Evolutionary conservation across 2,329 filamentous ascomycete genomes (phyloP).

Genomic region (Botrytis paeoniae): DNA sequence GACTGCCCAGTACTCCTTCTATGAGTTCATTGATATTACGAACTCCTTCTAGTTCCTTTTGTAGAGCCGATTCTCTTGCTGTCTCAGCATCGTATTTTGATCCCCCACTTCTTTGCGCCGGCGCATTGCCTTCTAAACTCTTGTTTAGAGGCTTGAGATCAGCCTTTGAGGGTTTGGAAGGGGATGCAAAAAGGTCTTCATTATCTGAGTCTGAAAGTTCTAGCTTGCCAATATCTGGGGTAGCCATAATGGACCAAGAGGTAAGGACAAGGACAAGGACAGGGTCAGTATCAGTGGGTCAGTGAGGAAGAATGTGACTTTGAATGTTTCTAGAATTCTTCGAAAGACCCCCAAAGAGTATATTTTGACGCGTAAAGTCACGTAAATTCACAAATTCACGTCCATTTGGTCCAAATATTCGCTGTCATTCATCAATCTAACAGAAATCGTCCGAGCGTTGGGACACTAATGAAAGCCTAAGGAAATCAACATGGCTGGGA

Average conservation of each 20-base stretch:
- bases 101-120: constrained; percentile 41
- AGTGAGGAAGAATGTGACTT: neutral
- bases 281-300: neutral
- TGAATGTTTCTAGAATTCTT: constrained; percentile 2
- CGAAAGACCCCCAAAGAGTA: neutral
- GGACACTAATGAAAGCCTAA: constrained; percentile 7
- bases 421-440: neutral
- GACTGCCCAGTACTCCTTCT: constrained; percentile 69
- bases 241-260: constrained; percentile 33
- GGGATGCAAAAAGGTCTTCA: constrained; percentile 58
- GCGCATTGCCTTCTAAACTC: constrained; percentile 30
- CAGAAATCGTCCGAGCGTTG: constrained; percentile 4
- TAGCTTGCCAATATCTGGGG: constrained; percentile 50
- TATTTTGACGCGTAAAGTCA: constrained; percentile 10
- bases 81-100: constrained; percentile 61
- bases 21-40: constrained; percentile 85
- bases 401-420: neutral
- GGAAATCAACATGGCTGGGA: constrained; percentile 21
- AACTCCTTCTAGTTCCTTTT: constrained; percentile 77
- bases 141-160: constrained; percentile 24
- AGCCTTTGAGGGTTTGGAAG: constrained; percentile 42
- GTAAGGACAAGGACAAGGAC: neutral
- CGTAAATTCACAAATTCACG: neutral
- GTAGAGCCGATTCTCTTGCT: constrained; percentile 69
- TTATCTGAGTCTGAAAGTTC: constrained; percentile 53